Conservation (phyloP, 1,139 yeast genomes). For the Keqinozyma sinolaborantium region DNA sequence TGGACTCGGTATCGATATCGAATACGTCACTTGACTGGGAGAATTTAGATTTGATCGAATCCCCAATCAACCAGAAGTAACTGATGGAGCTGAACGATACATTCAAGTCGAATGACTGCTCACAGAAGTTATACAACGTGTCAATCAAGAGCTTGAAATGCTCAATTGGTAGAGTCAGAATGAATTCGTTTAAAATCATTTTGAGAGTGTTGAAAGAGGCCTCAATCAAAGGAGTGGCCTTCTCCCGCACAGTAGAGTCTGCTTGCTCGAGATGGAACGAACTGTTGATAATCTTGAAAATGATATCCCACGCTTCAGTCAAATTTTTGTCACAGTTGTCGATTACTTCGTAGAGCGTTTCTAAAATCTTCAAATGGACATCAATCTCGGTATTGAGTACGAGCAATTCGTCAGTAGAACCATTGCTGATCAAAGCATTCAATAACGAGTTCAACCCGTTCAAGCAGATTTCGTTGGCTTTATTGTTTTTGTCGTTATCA, state of each 20-base stretch:
- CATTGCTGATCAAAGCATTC: constrained; percentile 19
- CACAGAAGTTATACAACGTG: constrained; percentile 66
- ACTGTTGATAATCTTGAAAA: constrained; percentile 64
- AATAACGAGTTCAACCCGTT: constrained; percentile 33
- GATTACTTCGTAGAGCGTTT: constrained; percentile 63
- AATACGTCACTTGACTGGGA: constrained; percentile 6
- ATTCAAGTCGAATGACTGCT: constrained; percentile 70
- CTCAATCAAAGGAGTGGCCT: constrained; percentile 46
- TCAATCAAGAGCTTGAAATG: constrained; percentile 66
- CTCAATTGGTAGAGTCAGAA: constrained; percentile 61
- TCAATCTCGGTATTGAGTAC: constrained; percentile 58
- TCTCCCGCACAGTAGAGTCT: constrained; percentile 34
- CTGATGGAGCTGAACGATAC: constrained; percentile 89
- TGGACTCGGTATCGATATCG: constrained; percentile 11
- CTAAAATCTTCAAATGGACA: constrained; percentile 58
- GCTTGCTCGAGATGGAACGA: constrained; percentile 48
- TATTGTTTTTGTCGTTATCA: constrained; percentile 11
- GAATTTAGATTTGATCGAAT: constrained; percentile 48
- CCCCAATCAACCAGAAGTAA: constrained; percentile 89
- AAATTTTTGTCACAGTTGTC: constrained; percentile 65
- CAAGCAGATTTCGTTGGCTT: constrained; percentile 17
- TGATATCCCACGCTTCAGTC: constrained; percentile 64
- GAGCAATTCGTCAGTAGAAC: constrained; percentile 34
- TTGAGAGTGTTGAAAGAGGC: constrained; percentile 79
- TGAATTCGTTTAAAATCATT: constrained; percentile 78